Evolutionary conservation across 2,329 filamentous ascomycete genomes (phyloP), one percentile per base, ranked within the genome.

Genomic region (Colletotrichum falcatum): DNA sequence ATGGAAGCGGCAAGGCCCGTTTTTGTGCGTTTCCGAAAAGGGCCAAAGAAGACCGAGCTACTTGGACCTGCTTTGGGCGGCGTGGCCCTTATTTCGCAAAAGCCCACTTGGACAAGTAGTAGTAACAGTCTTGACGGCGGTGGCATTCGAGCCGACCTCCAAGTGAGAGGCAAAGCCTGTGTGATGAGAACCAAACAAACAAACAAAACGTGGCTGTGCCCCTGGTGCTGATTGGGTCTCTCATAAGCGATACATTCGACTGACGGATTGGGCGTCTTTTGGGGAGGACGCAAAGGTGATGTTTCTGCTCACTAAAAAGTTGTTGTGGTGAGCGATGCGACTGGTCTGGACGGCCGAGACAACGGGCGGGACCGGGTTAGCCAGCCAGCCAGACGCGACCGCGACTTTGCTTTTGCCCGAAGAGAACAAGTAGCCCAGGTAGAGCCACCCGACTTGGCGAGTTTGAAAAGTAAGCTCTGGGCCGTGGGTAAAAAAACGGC

Each of bases 331-430:
- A 39, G 59, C 23, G 51, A 68, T 67, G 64, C 56, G 64, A 70
- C 53, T 20, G 42, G 49, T 59, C 28, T 35, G 55, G 55, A 39
- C 39, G 18, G 39, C 54, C 64, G 44, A 62, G 44, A 66, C 30
- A 26, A 46, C 35, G 37, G 49, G 64, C 61, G 51, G 58, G 44
- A 55, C 68, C 23, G 35, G 23, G 35, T 35, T n/a, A 67, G 59
- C 63, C 68, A 30, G 35, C 35, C 20, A 67, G 59, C 63, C 68
- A 63, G 59, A 68, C 68, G 68, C 68, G 67, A 66, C 63, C 67
- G 67, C 67, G 64, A 71, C 61, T 62, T 48, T 51, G 64, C 56
- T 63, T 62, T 39, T 37, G 51, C 33, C 33, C 60, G 49, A 26
- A 54, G 56, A 56, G 44, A 39, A 20, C n/a, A n/a, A 18, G 23